Evolutionary conservation across 257 asterid species (phyloP), one percentile per base, ranked within the genome.

Genomic region (Scutellaria galericulata): DNA sequence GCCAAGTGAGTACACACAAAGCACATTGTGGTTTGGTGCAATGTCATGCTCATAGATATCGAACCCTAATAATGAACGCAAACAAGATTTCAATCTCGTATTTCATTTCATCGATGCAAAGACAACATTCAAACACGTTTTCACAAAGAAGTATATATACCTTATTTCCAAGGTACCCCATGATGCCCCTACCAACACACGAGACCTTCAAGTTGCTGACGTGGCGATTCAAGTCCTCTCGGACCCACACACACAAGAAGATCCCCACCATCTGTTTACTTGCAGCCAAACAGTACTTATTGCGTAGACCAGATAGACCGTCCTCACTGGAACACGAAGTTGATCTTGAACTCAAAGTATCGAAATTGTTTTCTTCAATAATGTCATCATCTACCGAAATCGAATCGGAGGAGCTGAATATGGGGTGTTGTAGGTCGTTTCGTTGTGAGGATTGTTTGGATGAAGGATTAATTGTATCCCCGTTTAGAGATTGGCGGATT

Each of bases 151-250:
- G 4, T 14, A 18, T 1, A 24, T 7, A 7, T 5, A 91, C 97
- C 92, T 91, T 91, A 73, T 91, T 91, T 62, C 97, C 97, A 14
- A 89, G 91, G 87, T 82, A 89, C 57, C 97, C 95, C 96, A 91
- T 85, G 52, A 91, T 84, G 75, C 97, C 95, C 18, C 64, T 77
- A 13, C 96, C 96, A 47, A 91, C 93, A 13, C 93, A 81, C 0
- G 97, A 88, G 53, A 89, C 92, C 37, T 87, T 85, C 80, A 88
- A 70, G 39, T 84, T 81, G 35, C 74, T 79, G 41, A 89, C 75
- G 22, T 79, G 82, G 12, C 20, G 85, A 24, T 72, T 66, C 72
- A 91, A 72, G n/a, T 86, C 93, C 4, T 81, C 71, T 2, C 89
- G 89, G 62, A 85, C 87, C 96, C 95, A 91, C 52, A 89, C 85